Conservation (phyloP, 768 basidiomycete species). For the Hygrophoropsis aurantiaca region DNA sequence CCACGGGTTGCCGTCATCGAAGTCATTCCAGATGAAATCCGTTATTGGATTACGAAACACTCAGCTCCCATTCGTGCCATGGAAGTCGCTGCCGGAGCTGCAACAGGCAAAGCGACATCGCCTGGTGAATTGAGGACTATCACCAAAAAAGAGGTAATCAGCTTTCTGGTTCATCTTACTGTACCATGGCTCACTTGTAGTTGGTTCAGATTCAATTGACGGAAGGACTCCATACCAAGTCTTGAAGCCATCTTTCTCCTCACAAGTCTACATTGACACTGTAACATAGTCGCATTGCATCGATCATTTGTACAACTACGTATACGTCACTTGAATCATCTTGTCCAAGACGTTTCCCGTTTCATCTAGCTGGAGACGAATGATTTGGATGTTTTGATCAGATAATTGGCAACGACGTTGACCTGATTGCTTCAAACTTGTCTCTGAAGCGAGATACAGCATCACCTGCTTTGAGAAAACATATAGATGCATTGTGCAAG, state of each 20-base stretch:
- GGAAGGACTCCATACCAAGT: slow-evolving; percentile 28
- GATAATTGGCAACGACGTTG: no score
- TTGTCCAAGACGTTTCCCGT: no score
- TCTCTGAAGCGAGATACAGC: background rate
- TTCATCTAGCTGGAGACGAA: no score
- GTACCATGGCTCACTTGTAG: background rate
- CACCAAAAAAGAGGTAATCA: slow-evolving; percentile 62
- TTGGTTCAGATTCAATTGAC: slow-evolving; percentile 42
- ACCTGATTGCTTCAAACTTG: no score
- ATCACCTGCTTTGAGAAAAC: background rate
- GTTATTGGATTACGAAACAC: slow-evolving; percentile 75
- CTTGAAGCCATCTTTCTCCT: background rate
- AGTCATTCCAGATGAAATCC: slow-evolving; percentile 76
- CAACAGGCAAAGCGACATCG: slow-evolving; percentile 60
- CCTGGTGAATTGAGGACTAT: slow-evolving; percentile 82
- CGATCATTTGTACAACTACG: no score
- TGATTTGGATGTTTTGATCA: no score
- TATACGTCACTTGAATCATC: no score
- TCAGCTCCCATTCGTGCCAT: slow-evolving; percentile 55
- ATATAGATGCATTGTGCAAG: slow-evolving; percentile 11
- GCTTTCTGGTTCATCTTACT: background rate
- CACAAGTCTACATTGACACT: background rate
- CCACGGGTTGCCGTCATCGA: slow-evolving; percentile 80
- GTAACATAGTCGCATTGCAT: background rate
- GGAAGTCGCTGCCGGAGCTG: slow-evolving; percentile 57